Evolutionary conservation across 192 early-diverging fungal genomes (phyloP).

Genomic region (Backusella psychrophila): DNA sequence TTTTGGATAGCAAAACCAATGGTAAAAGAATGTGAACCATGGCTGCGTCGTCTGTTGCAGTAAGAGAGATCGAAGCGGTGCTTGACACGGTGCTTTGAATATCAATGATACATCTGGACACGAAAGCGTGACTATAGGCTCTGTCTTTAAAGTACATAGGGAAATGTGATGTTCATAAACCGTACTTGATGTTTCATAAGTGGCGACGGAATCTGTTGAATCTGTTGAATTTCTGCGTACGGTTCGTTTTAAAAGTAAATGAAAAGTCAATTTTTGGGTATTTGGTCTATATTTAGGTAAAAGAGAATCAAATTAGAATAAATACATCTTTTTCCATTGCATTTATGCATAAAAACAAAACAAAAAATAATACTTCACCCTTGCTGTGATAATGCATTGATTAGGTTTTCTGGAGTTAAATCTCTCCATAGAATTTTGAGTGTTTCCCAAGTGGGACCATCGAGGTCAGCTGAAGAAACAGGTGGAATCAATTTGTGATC

Average conservation of each 20-base stretch:
- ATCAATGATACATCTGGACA: background rate
- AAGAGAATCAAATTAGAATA: background rate
- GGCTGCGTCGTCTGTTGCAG: background rate
- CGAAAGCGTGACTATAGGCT: background rate
- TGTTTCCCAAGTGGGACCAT: slow-evolving; percentile 20
- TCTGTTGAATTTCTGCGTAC: background rate
- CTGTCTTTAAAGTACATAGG: background rate
- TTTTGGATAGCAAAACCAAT: background rate
- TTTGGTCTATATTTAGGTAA: slow-evolving; percentile 14
- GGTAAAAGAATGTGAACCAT: background rate
- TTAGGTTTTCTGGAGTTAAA: background rate
- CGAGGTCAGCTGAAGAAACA: slow-evolving; percentile 3
- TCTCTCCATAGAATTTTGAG: slow-evolving; percentile 23
- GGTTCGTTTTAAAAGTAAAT: background rate
- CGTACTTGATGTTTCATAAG: background rate
- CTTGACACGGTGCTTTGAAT: background rate
- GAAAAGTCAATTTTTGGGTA: slow-evolving; percentile 21
- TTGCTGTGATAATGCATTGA: slow-evolving; percentile 7
- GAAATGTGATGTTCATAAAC: background rate
- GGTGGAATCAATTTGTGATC: background rate
- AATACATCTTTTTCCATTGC: background rate
- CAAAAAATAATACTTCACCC: background rate
- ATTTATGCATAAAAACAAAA: background rate
- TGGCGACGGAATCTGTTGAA: background rate
- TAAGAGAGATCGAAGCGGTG: background rate